Evolutionary conservation across 2,329 filamentous ascomycete species (phyloP).

Genomic region (Eutypella sp.): DNA sequence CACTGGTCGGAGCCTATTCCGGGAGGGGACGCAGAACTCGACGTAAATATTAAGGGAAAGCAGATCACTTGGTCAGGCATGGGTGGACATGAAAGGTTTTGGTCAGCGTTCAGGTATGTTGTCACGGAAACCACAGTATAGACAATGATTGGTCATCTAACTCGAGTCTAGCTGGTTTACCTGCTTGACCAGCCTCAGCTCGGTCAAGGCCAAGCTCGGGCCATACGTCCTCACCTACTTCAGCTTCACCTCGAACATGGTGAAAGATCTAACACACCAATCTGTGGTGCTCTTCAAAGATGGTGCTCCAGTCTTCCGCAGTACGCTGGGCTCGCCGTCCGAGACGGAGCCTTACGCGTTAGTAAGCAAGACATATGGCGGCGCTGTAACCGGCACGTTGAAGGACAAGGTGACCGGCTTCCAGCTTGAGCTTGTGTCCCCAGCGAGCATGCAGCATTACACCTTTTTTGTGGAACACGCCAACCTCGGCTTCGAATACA

Average conservation of each 20-base stretch:
- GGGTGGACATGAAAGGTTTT: constrained; percentile 19
- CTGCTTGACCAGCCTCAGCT: too few relatives aligned
- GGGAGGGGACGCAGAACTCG: constrained; percentile 7
- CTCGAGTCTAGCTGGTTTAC: too few relatives aligned
- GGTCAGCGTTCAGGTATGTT: constrained; percentile 17
- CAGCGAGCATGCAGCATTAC: neutral
- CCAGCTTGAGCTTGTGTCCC: neutral
- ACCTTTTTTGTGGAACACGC: neutral
- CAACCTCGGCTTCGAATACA: neutral
- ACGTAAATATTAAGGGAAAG: constrained; percentile 10
- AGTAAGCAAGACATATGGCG: constrained; percentile 10
- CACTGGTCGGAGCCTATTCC: constrained; percentile 17
- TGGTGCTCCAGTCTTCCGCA: constrained; percentile 6
- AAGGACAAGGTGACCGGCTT: constrained; percentile 2
- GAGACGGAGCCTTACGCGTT: constrained; percentile 9
- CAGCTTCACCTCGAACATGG: constrained; percentile 6
- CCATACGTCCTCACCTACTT: constrained; percentile 9
- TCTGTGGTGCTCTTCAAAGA: constrained; percentile 10
- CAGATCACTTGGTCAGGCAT: constrained; percentile 11
- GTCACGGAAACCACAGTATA: too few relatives aligned
- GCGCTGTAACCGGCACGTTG: constrained; percentile 10
- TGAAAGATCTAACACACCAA: neutral
- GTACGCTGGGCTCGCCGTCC: constrained; percentile 1
- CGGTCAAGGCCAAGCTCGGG: constrained; percentile 4
- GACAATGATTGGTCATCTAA: constrained; percentile 4